Evolutionary conservation across 1,139 yeast species (phyloP), one percentile per base, ranked within the genome.

Genomic region (Pichia inconspicua): DNA sequence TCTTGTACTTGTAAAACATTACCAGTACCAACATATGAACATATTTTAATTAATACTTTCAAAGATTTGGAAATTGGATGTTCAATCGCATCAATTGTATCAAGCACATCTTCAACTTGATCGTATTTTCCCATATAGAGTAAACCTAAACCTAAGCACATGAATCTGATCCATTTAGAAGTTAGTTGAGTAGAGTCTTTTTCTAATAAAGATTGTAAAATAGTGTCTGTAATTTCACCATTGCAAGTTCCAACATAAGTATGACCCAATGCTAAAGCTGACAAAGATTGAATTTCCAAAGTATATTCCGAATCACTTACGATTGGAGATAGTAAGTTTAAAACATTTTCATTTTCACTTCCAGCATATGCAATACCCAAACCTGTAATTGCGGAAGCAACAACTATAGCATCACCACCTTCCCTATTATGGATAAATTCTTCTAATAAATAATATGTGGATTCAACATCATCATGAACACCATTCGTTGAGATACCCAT

Each of bases 11-110:
- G 95, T 56, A 94, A 77, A 40, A 94, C 99, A 64, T 94, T 94
- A 59, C 98, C 99, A 41, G 97, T 88, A 55, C 98, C 99, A 17
- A 97, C 95, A 68, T 85, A 90, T 8, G 97, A 95, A 71, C 97
- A 87, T 48, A 90, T 85, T 55, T 86, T 89, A 32, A 94, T 92
- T 63, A 94, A 74, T 7, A 90, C 95, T 66, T 87, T 94, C 62
- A 90, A 80, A 42, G 95, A 86, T 58, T 87, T 83, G 40, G 94
- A 82, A 62, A 92, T 84, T 45, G 97, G 97, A 63, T 90, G 97
- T 57, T 89, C 96, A 61, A 94, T 86, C 17, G 97, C 98, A 65
- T 84, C 88, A 56, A 92, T 82, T 0, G 97, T 88, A 64, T 92
- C 98, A 57, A 92, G 71, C 27, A 89, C 96, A 67, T 89, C 97